Evolutionary conservation across 805 yeast genomes (phyloP), one percentile per base, ranked within the genome.

Genomic region (Yamadazyma sp.): DNA sequence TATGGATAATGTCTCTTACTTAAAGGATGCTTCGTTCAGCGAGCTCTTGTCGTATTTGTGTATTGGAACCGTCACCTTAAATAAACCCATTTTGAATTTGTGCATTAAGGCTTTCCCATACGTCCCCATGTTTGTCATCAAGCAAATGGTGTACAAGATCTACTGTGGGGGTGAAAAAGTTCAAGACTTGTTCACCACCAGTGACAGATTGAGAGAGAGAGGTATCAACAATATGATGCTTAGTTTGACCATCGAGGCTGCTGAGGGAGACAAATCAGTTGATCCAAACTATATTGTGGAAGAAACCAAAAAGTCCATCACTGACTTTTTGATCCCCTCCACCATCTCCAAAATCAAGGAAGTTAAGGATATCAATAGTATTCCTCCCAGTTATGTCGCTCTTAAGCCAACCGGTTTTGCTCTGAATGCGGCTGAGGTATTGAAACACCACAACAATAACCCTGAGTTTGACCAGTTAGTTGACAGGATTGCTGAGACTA

Each of bases 161-260:
- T 90, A 91, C 64, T 84, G 95, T 57, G 98, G 98, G 26, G 98
- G 98, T 40, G 91, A 85, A 51, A 78, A 75, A 42, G 73, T 82
- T 38, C 60, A 62, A 8, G 84, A 89, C 47, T 93, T 90, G 10
- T 68, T 77, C 37, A 58, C 68, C 38, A 84, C 95, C 3, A 95
- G 95, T 37, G 64, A 70, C 38, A 68, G 78, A 41, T 71, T 90
- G 48, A 70, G 78, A 38, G 59, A 73, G 35, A 73, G 95, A 44
- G 95, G 95, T 7, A 84, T 89, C 54, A 78, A 85, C 49, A 91
- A 90, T 68, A 87, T 90, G 95, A 88, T 90, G 95, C 68, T 90
- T n/a, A 83, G 95, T 1, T 77, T 88, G 58, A 87, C 96, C 11
- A 89, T 90, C 36, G 98, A 90, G 63, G 95, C 93, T 39, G 82